Percentiles rank a stretch among this genome's conserved stretches.
Conservation (phyloP, 305 asterid genomes). For the Fraxinus floribunda region DNA sequence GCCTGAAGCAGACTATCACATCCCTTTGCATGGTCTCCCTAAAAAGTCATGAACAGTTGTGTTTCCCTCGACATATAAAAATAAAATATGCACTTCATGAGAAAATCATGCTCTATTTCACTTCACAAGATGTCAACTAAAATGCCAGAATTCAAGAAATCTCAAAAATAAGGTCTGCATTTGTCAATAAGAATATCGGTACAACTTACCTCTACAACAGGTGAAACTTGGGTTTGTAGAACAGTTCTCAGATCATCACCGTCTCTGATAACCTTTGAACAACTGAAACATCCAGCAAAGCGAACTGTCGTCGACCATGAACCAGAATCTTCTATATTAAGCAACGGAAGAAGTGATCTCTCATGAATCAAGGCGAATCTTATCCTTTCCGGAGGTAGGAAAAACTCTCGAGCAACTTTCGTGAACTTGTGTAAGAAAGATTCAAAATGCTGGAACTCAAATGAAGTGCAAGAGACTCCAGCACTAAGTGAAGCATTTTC, state of each 20-base stretch:
- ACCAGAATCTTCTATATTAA: constrained; percentile 54
- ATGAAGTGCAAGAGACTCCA: constrained; percentile 50
- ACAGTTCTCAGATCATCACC: constrained; percentile 56
- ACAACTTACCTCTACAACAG: constrained; percentile 67
- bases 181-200: constrained; percentile 18
- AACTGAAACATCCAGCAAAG: constrained; percentile 66
- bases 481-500: constrained; percentile 40
- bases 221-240: constrained; percentile 55
- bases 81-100: not conserved
- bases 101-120: constrained; percentile 2
- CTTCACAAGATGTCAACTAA: constrained; percentile 8
- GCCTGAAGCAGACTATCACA: not conserved
- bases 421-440: constrained; percentile 59
- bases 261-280: constrained; percentile 64
- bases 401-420: constrained; percentile 57
- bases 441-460: constrained; percentile 60
- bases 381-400: constrained; percentile 79
- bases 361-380: constrained; percentile 68
- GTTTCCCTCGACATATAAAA: not conserved
- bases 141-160: constrained; percentile 12
- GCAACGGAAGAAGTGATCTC: constrained; percentile 59
- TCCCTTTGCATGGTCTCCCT: not conserved
- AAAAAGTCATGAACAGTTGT: not conserved
- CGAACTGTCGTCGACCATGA: constrained; percentile 63
- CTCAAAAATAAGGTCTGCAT: constrained; percentile 22